Conservation (phyloP, 176 grass and related monocot species). For the Panicum miliaceum region DNA sequence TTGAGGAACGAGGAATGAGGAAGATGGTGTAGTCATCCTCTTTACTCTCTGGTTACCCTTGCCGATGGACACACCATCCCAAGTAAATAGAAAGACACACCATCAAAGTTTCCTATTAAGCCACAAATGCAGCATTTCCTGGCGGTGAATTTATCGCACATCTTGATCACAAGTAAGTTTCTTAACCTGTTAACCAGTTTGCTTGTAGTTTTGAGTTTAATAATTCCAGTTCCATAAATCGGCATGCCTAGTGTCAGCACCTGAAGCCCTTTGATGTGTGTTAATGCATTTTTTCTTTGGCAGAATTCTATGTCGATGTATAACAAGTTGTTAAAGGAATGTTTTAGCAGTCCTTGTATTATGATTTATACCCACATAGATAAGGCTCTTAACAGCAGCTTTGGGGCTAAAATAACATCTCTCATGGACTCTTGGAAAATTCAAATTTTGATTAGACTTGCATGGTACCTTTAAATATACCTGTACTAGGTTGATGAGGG, state of each 20-base stretch:
- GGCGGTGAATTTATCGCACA: slow-evolving; percentile 89
- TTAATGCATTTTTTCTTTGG: no score
- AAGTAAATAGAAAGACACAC: slow-evolving; percentile 68
- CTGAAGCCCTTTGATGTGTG: background rate
- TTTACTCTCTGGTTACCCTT: slow-evolving; percentile 83
- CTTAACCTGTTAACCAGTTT: background rate
- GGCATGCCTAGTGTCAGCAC: background rate
- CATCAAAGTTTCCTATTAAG: slow-evolving; percentile 89
- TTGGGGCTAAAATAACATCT: background rate
- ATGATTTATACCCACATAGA: no score
- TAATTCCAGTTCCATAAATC: background rate
- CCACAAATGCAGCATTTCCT: slow-evolving; percentile 82
- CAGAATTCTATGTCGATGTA: no score
- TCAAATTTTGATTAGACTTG: background rate
- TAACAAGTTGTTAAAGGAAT: no score
- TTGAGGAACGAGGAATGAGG: no score
- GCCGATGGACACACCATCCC: slow-evolving; percentile 69
- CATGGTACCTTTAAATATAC: background rate
- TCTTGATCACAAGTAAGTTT: slow-evolving; percentile 98
- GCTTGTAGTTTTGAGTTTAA: background rate
- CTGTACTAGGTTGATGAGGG: background rate
- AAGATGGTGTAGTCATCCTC: slow-evolving; percentile 85
- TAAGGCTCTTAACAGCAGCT: background rate
- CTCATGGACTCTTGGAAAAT: background rate
- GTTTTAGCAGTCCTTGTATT: no score